These are phyloP conservation scores for Yamadazyma takamatsuzukensis DNA, from an alignment of 805 yeast genomes.

Conservation along the genomic window DNA sequence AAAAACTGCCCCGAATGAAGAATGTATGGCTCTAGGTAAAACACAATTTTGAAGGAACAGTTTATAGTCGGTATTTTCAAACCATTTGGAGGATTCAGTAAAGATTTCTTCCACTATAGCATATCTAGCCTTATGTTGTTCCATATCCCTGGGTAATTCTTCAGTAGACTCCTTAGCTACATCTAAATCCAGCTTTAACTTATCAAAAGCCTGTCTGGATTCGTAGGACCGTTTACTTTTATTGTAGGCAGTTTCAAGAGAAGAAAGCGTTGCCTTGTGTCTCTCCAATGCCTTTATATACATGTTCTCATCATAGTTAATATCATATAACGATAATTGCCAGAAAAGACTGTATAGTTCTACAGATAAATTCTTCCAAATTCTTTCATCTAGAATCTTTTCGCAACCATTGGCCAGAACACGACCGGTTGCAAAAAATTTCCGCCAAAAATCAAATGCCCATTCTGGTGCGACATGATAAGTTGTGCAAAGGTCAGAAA, in stretches of 20 bases:
- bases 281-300: slow-evolving; percentile 49
- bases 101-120: slow-evolving; percentile 26
- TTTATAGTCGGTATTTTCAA: slow-evolving; percentile 18
- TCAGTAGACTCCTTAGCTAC: slow-evolving; percentile 15
- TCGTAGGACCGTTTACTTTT: slow-evolving; percentile 4
- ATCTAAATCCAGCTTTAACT: slow-evolving; percentile 19
- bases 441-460: slow-evolving; percentile 80
- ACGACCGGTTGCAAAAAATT: slow-evolving; percentile 21
- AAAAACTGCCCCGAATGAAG: slow-evolving; percentile 79
- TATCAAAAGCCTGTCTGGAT: slow-evolving; percentile 15
- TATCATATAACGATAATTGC: slow-evolving; percentile 70
- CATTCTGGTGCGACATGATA: slow-evolving; percentile 53
- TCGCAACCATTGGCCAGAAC: slow-evolving; percentile 7
- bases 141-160: slow-evolving; percentile 28
- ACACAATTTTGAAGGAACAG: slow-evolving; percentile 60
- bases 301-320: slow-evolving; percentile 47
- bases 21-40: slow-evolving; percentile 72
- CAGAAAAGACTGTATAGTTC: slow-evolving; percentile 63
- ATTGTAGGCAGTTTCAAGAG: slow-evolving; percentile 5
- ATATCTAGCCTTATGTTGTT: slow-evolving; percentile 42
- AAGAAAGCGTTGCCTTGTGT: slow-evolving; percentile 18
- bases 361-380: slow-evolving; percentile 19
- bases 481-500: slow-evolving; percentile 36
- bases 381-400: slow-evolving; percentile 6
- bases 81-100: slow-evolving; percentile 36